Evolutionary conservation across 2,329 filamentous ascomycete species (phyloP), one percentile per base, ranked within the genome.

Genomic region (Lachnellula hyalina): DNA sequence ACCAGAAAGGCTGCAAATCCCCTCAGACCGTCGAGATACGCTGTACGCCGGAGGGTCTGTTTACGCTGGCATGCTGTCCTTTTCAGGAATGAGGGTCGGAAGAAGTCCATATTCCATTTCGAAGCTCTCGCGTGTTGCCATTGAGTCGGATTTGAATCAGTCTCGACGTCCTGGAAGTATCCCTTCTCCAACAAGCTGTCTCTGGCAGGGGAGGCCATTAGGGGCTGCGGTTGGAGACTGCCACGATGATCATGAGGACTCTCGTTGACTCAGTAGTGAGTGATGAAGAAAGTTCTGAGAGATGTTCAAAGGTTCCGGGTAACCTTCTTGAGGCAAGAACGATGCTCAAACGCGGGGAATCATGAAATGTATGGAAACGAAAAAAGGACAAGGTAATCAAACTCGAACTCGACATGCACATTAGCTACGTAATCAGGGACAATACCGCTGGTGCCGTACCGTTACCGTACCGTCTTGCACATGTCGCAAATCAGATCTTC

Each of bases 11-110:
- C 72, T 12, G 75, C 75, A 41, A 77, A 64, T 36, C 75, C 75
- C 23, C 75, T 72, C 36, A 77, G 65, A 25, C 75, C 74, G 59
- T 77, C 74, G 46, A 77, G 71, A 56, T 74, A 77, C 3, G 74
- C 72, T 0, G 74, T 76, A 11, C 41, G 28, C n/a, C 54, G 19
- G 12, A 52, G 38, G 17, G 36, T 34, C 42, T 51, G 41, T 23
- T 44, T 44, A 44, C 41, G 41, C 41, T 8, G 41, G 21, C 19
- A 12, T 14, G 41, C 5, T n/a, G 38, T 17, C 3, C 17, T 44
- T 14, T 23, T 44, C 19, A 12, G 4, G 21, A 23, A 21, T 15
- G 51, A 21, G 3, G 51, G 54, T 12, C 47, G 45, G 4, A 54
- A 11, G 8, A 51, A 28, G 21, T 57, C 47, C 14, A 50, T 28